Conservation (phyloP, 129 eudicot genomes). For the Calendula officinalis region DNA sequence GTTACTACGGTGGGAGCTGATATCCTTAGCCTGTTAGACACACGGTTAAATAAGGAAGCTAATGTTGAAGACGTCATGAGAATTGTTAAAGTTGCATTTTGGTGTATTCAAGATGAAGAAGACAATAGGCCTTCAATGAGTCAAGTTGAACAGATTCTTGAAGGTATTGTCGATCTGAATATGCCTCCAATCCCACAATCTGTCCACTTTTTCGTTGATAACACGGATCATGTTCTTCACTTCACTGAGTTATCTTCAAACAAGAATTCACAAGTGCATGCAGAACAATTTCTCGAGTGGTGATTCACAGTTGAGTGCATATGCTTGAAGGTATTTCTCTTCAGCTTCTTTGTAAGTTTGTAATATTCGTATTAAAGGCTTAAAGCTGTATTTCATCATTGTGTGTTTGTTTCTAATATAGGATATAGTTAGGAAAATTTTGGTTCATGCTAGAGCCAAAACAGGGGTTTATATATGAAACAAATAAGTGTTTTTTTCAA, state of each 20-base stretch:
- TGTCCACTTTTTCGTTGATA: conserved; percentile 36
- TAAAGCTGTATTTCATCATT: no score
- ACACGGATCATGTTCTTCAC: conserved; percentile 36
- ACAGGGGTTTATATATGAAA: no score
- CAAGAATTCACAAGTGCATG: no score
- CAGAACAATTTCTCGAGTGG: no score
- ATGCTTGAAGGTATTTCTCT: no score
- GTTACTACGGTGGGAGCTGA: conserved; percentile 50
- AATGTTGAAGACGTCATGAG: conserved; percentile 48
- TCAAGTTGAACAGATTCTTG: conserved; percentile 71
- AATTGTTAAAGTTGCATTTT: conserved; percentile 62
- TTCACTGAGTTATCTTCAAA: conserved; percentile 41
- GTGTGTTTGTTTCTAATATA: no score
- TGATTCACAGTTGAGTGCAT: no score
- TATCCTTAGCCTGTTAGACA: conserved; percentile 51
- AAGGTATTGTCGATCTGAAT: conserved; percentile 59
- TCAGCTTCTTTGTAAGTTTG: no score
- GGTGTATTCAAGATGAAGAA: conserved; percentile 82
- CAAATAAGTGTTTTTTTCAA: no score
- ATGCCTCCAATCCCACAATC: conserved; percentile 63
- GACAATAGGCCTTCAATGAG: conserved; percentile 64
- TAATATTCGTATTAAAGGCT: no score
- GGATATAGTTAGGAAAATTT: no score
- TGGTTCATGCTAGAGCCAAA: no score
- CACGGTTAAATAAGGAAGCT: conserved; percentile 39